These are phyloP conservation scores for Rhynchosporium agropyri DNA, from an alignment of 2,329 filamentous ascomycete genomes.

Conservation along the genomic window DNA sequence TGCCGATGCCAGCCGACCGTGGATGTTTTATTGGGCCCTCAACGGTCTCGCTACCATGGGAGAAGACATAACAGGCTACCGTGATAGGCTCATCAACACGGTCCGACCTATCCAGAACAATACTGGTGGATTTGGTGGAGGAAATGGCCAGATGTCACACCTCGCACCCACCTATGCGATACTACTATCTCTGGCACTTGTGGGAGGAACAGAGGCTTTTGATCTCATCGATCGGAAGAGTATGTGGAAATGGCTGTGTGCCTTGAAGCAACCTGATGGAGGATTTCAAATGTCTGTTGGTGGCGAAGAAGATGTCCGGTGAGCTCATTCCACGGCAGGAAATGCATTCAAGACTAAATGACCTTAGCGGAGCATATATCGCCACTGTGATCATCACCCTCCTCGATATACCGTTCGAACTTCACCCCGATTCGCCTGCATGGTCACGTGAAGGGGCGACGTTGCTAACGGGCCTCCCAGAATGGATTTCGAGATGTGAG, in stretches of 20 bases:
- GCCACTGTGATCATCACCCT: conserved; percentile 82
- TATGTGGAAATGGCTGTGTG: conserved; percentile 90
- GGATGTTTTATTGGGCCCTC: conserved; percentile 93
- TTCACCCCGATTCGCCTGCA: conserved; percentile 73
- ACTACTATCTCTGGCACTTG: conserved; percentile 75
- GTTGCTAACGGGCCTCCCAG: conserved; percentile 72
- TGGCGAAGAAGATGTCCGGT: conserved; percentile 92
- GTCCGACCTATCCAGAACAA: conserved; percentile 80
- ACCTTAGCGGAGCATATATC: conserved; percentile 81
- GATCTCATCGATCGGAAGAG: conserved; percentile 76
- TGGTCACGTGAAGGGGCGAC: conserved; percentile 62
- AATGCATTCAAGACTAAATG: conserved; percentile 30
- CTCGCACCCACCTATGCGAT: conserved; percentile 87
- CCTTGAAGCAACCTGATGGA: conserved; percentile 82
- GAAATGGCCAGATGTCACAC: conserved; percentile 88
- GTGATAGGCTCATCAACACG: conserved; percentile 71
- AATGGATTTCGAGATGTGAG: conserved; percentile 81
- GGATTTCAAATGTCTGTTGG: conserved; percentile 86
- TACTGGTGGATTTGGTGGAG: conserved; percentile 86
- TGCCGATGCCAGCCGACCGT: conserved; percentile 86
- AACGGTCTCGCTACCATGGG: conserved; percentile 75
- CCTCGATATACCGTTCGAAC: conserved; percentile 77
- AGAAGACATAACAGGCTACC: conserved; percentile 68
- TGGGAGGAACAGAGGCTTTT: conserved; percentile 74
- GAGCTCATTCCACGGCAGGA: conserved; percentile 41